Evolutionary conservation across 2,329 filamentous ascomycete species (phyloP).

Genomic region (Colletotrichum lini): DNA sequence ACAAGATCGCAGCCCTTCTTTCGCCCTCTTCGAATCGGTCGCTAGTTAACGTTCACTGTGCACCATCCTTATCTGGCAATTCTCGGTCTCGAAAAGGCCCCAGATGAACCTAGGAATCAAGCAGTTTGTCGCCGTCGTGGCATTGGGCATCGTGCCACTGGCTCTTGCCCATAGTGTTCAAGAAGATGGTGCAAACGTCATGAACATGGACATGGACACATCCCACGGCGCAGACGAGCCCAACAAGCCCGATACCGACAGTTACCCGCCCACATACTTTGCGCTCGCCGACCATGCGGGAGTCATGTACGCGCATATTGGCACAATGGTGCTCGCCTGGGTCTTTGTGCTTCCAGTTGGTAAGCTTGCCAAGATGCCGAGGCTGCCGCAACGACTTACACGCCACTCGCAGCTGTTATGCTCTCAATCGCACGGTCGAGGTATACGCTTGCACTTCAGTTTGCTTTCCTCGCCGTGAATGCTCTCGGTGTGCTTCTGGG

Average conservation of each 20-base stretch:
- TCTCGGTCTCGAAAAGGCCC: not conserved
- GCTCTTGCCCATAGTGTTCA: conserved; percentile 43
- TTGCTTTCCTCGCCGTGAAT: conserved; percentile 76
- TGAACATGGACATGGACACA: conserved; percentile 40
- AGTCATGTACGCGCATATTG: conserved; percentile 79
- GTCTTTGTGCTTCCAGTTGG: conserved; percentile 80
- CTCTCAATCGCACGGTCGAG: conserved; percentile 86
- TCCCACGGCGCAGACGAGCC: conserved; percentile 32
- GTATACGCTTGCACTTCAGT: conserved; percentile 78
- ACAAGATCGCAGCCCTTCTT: not conserved
- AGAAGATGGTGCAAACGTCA: conserved; percentile 34
- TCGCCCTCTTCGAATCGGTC: not conserved
- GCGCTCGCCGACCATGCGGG: conserved; percentile 65
- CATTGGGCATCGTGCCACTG: conserved; percentile 20
- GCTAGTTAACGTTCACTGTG: not conserved
- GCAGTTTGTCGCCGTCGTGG: conserved; percentile 1
- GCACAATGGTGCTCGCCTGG: conserved; percentile 80
- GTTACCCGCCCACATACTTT: conserved; percentile 71
- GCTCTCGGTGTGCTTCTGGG: conserved; percentile 75
- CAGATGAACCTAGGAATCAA: conserved; percentile 14
- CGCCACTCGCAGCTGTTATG: conserved; percentile 76
- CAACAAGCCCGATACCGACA: conserved; percentile 43
- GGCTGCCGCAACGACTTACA: conserved; percentile 23
- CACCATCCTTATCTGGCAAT: not conserved
- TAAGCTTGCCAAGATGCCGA: conserved; percentile 57